Evolutionary conservation across 2,329 filamentous ascomycete genomes (phyloP), one percentile per base, ranked within the genome.

Genomic region (Dactylonectria estremocensis): DNA sequence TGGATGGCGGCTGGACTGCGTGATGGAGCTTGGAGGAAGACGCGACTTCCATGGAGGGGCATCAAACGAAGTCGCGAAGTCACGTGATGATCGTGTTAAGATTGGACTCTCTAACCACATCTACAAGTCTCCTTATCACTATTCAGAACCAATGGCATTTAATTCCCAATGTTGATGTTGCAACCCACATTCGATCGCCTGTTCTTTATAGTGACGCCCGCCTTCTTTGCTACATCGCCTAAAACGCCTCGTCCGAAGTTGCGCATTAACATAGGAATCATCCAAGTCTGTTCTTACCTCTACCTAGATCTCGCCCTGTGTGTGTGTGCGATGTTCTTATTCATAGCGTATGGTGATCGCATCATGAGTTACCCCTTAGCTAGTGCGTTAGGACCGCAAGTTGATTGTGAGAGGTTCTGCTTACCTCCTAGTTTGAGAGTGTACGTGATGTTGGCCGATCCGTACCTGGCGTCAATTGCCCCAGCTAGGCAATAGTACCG

Each of bases 391-490:
- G 48, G 61, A 22, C 54, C 43, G 56, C 37, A 14, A 45, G n/a
- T n/a, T 40, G 8, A 16, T 14, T 16, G 40, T 18, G 31, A 3
- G 31, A 3, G 5, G 7, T 57, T 46, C 3, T 49, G 40, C 76
- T 69, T 64, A 81, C 80, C 80, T 77, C 79, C 80, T 45, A 82
- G 78, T 64, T 81, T 80, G 9, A 80, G 76, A 6, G 72, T 74
- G 68, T 82, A 82, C 14, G 78, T 81, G 64, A 82, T 77, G 71
- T 80, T 79, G 55, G 80, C 80, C 54, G 80, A 81, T n/a, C 76
- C 79, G 65, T 82, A 82, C 33, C 71, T 77, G 58, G 80, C 80
- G 56, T 82, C 79, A 40, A 82, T 81, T 6, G 73, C 78, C 5
- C 80, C 80, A 49, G 74, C 74, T 48, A 82, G 62, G 58, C 79